phyloP scores from a whole-genome alignment of 345 rosid genomes.

The Melaleuca alternifolia region DNA sequence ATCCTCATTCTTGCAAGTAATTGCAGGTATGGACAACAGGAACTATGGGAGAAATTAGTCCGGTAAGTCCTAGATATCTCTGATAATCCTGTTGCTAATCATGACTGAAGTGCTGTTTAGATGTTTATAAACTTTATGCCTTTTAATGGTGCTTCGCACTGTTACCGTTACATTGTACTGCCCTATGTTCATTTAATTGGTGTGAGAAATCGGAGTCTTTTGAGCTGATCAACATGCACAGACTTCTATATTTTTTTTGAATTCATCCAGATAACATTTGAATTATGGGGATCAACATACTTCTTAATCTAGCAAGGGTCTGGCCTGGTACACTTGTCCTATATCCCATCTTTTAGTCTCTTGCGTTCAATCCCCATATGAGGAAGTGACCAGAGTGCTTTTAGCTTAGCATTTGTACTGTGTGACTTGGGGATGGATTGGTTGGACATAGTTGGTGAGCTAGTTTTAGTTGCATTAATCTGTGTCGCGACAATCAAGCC shows the following conservation, averaged over 20 bases:
- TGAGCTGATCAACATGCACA: neutral
- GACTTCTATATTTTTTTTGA: neutral
- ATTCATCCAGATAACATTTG: neutral
- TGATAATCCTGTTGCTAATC: neutral
- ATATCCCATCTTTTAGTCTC: neutral
- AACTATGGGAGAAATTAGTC: slow-evolving; percentile 88
- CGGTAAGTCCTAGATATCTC: slow-evolving; percentile 24
- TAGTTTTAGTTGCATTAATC: neutral
- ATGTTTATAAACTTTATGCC: neutral
- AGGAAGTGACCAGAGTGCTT: neutral
- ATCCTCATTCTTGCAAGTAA: too few species aligned
- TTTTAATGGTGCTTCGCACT: neutral
- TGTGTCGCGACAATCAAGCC: neutral
- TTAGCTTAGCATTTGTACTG: neutral
- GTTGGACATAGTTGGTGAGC: neutral
- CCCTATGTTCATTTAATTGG: neutral
- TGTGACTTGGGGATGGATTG: neutral
- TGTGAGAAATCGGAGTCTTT: neutral
- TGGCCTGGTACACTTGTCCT: neutral
- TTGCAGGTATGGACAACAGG: slow-evolving; percentile 87
- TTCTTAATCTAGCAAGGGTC: neutral
- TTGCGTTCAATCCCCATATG: neutral
- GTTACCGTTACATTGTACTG: neutral
- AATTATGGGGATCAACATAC: neutral
- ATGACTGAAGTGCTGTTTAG: neutral